Conservation (phyloP, 2,329 filamentous ascomycete species). For the Xylaria polymorpha region DNA sequence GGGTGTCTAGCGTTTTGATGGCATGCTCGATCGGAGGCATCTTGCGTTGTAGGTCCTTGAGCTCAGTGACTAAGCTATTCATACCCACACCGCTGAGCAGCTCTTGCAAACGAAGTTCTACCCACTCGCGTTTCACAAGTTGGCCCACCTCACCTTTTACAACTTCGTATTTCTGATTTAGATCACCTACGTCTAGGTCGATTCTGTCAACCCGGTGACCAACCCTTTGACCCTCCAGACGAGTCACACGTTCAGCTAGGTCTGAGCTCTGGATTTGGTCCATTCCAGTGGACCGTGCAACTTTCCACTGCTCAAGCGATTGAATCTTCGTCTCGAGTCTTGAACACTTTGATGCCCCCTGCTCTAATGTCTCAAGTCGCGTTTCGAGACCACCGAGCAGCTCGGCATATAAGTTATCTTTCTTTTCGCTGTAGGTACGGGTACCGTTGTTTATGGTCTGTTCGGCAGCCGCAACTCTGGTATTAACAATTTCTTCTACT, state of each 20-base stretch:
- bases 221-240: conserved; percentile 19
- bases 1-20: conserved; percentile 56
- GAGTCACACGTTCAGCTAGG: conserved; percentile 19
- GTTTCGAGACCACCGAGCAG: conserved; percentile 35
- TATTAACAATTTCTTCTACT: conserved; percentile 18
- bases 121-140: conserved; percentile 24
- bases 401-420: conserved; percentile 33
- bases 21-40: conserved; percentile 52
- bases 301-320: conserved; percentile 34
- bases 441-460: conserved; percentile 15
- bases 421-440: conserved; percentile 15
- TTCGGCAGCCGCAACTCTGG: conserved; percentile 18
- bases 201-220: conserved; percentile 31
- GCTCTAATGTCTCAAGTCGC: conserved; percentile 14
- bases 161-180: conserved; percentile 18
- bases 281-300: conserved; percentile 3
- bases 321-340: conserved; percentile 15
- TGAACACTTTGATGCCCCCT: background rate
- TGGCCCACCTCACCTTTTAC: conserved; percentile 18
- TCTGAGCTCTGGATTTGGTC: conserved; percentile 25
- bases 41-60: conserved; percentile 47
- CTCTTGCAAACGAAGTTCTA: conserved; percentile 38
- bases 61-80: conserved; percentile 16
- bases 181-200: conserved; percentile 4
- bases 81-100: conserved; percentile 23